Evolutionary conservation across 2,329 filamentous ascomycete species (phyloP).

Genomic region (Cordyceps tenuipes): DNA sequence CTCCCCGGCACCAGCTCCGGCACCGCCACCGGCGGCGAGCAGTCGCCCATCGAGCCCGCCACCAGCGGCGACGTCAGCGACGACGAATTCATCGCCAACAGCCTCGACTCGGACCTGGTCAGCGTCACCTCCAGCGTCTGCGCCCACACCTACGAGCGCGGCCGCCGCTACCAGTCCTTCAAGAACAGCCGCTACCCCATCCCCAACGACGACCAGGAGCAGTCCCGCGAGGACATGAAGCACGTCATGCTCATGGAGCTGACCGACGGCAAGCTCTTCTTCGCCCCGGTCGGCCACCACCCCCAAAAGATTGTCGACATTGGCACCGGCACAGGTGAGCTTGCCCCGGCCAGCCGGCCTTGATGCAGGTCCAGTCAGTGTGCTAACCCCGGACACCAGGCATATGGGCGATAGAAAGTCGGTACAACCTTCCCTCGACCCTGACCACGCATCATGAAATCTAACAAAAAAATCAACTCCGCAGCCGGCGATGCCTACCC

Average conservation of each 20-base stretch:
- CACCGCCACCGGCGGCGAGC: background rate
- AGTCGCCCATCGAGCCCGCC: slow-evolving; percentile 3
- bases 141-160: slow-evolving; percentile 25
- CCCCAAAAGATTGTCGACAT: slow-evolving; percentile 38
- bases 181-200: slow-evolving; percentile 36
- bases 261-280: slow-evolving; percentile 30
- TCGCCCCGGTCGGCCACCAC: slow-evolving; percentile 30
- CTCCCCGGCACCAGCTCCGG: background rate
- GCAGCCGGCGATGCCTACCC: slow-evolving; percentile 34
- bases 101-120: slow-evolving; percentile 3
- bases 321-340: slow-evolving; percentile 35
- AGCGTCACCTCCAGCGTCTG: slow-evolving; percentile 24
- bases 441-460: no score
- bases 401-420: slow-evolving; percentile 46
- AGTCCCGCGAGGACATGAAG: slow-evolving; percentile 36
- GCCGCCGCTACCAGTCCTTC: slow-evolving; percentile 36
- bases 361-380: no score
- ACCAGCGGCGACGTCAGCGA: slow-evolving; percentile 6
- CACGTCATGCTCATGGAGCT: slow-evolving; percentile 39
- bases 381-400: no score
- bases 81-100: slow-evolving; percentile 7
- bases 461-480: no score
- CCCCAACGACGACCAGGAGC: slow-evolving; percentile 38
- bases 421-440: background rate
- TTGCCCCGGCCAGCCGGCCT: no score